Base-by-base conservation (phyloP, 2,329 filamentous ascomycete genomes). In the Akanthomyces lecanii region DNA sequence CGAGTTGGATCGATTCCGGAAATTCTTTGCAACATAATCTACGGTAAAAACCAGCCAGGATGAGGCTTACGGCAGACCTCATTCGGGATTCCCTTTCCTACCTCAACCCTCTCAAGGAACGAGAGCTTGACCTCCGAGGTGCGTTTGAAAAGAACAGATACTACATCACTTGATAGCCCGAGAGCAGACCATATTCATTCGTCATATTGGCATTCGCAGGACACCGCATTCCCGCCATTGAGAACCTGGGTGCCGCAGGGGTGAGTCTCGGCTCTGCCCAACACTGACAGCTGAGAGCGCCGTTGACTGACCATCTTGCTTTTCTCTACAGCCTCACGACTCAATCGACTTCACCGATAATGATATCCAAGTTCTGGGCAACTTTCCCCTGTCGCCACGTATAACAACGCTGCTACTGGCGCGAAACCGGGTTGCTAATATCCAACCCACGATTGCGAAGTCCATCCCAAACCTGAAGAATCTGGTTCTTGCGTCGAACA, bases 111-210 rank as follows among this genome's bases (percentile, higher is more conserved):
- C 86, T 99, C 78, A 96, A 95, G 81, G 95, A 99, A 85, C 92
- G 95, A 78, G 95, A 99, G 86, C 87, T 99, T 77, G 93, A 98
- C 83, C 91, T 99, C 73, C 89, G 95, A 97, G 95, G 95, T 98
- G 90, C 87, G 92, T 85, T 79, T 79, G 90, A 90, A 92, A 96
- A 92, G 92, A 88, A 84, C 91, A 94, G 92, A 95, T 96, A 87
- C 92, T 97, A 91, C 91, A 92, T 87, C 86, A 65, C 71, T 74
- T 74, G 72, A 74, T 74, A 70, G 64, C 87, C 81, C 72, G 73
- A 74, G 75, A 88, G 85, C 89, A 91, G 84, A 86, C 85, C 94
- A 95, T 89, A 96, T 93, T 90, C 79, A 85, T 83, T 83, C 59
- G 59, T 75, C 79, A 80, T 80, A 75, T 77, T 72, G 73, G 70